Evolutionary conservation across 2,329 filamentous ascomycete genomes (phyloP).

Genomic region (Aspergillus eucalypticola): DNA sequence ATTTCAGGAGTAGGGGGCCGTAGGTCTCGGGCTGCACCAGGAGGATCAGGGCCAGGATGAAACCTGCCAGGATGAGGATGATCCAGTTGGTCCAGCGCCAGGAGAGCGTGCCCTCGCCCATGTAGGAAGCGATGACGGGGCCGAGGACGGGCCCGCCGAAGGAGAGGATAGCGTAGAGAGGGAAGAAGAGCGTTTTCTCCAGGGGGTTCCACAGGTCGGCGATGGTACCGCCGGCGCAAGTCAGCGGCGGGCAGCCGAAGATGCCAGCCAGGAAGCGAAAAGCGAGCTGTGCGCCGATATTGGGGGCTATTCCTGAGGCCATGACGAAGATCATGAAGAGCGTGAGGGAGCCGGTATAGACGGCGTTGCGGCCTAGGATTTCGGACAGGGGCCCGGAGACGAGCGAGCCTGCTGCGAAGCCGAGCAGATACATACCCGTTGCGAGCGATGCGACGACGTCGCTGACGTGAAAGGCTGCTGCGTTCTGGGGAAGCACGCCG

Average conservation of each 20-base stretch:
- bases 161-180: slow-evolving; percentile 52
- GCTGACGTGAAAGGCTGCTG: slow-evolving; percentile 49
- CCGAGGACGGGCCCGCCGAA: slow-evolving; percentile 35
- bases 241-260: slow-evolving; percentile 49
- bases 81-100: slow-evolving; percentile 51
- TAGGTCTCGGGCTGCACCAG: slow-evolving; percentile 55
- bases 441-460: slow-evolving; percentile 54
- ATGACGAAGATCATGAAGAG: slow-evolving; percentile 54
- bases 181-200: slow-evolving; percentile 53
- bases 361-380: slow-evolving; percentile 51
- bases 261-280: slow-evolving; percentile 55
- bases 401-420: slow-evolving; percentile 52
- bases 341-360: slow-evolving; percentile 50
- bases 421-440: slow-evolving; percentile 47
- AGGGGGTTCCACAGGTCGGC: slow-evolving; percentile 51
- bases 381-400: slow-evolving; percentile 53
- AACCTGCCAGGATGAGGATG: slow-evolving; percentile 40
- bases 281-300: slow-evolving; percentile 51
- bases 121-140: slow-evolving; percentile 25
- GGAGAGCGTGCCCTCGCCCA: slow-evolving; percentile 23
- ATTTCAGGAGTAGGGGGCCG: slow-evolving; percentile 46
- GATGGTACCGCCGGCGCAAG: slow-evolving; percentile 49
- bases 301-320: slow-evolving; percentile 50
- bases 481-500: slow-evolving; percentile 49
- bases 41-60: slow-evolving; percentile 39